Evolutionary conservation across 768 basidiomycete species (phyloP), one percentile per base, ranked within the genome.

Genomic region (Candolleomyces eurysporus): DNA sequence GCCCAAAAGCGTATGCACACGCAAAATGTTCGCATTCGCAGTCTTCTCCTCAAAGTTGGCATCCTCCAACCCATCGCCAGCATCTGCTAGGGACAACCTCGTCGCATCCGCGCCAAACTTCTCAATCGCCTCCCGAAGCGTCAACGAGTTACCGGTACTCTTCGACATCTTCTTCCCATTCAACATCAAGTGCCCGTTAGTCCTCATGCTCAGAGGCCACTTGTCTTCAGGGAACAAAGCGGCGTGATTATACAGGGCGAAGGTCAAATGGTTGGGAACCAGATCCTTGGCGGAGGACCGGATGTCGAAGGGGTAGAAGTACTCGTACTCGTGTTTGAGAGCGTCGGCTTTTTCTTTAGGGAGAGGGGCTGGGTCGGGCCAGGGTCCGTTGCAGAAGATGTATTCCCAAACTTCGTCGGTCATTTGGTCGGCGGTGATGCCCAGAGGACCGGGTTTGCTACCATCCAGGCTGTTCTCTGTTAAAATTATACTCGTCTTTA

Each of bases 101-200:
- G 91, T 96, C 36, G 96, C 93, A 72, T 98, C 97, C 40, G 97
- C 95, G 61, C 97, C 97, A 69, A 96, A 98, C 81, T 98, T 98
- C 74, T 88, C 82, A 61, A 96, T 86, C 0, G 91, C 85, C 70
- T 99, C 91, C 58, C 85, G 78, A 72, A 98, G 77, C 0, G 96
- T 99, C 80, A 98, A 78, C 60, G 89, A 92, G 75, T 99, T 99
- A 10, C 97, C 97, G 49, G 90, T 95, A 73, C 90, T 92, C 84
- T 98, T 99, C 45, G 88, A 89, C 97, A 98, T 99, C 81, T 98
- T 99, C 81, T 95, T 90, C 19, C 96, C 96, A 74, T 99, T 98
- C 73, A 99, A 73, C 89, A 94, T 89, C 79, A 99, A 74, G 71
- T 98, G 96, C 0, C 97, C 97, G 70, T 99, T 99, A 49, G 92